A percentile compares a stretch with the other conserved stretches of the same genome.
phyloP scores from a whole-genome alignment of 306 rosid genomes.

The Sesbania bispinosa region DNA sequence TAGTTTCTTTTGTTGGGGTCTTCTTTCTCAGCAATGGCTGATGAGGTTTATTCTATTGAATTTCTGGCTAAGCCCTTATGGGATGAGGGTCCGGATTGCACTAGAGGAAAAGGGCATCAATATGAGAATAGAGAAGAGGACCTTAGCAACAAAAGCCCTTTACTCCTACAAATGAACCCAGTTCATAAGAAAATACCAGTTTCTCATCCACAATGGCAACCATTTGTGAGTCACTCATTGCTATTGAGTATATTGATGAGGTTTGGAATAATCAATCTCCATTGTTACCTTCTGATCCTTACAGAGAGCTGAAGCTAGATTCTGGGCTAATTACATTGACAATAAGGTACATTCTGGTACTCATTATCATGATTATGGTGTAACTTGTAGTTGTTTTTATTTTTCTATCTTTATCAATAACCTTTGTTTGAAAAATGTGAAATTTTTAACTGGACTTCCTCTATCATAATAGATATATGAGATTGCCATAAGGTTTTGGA shows the following conservation, averaged over 20 bases:
- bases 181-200: constrained; percentile 31
- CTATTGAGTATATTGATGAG: constrained; percentile 33
- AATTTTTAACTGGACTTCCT: neutral
- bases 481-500: neutral
- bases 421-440: neutral
- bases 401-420: neutral
- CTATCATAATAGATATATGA: constrained; percentile 25
- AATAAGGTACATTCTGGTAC: constrained; percentile 6
- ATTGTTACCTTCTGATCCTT: constrained; percentile 30
- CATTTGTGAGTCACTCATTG: constrained; percentile 30
- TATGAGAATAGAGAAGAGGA: constrained; percentile 26
- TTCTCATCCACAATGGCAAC: constrained; percentile 32
- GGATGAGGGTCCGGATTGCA: constrained; percentile 23
- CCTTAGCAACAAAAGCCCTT: constrained; percentile 17
- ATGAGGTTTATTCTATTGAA: constrained; percentile 29
- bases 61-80: constrained; percentile 29
- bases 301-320: constrained; percentile 25
- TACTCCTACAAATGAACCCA: constrained; percentile 25
- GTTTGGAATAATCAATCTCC: constrained; percentile 28
- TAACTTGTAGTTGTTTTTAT: neutral
- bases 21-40: too few species aligned
- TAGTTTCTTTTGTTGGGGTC: too few species aligned
- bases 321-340: constrained; percentile 33
- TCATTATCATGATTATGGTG: neutral
- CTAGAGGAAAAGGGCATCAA: constrained; percentile 24